Percentiles rank a stretch among this genome's conserved stretches.
phyloP scores from a whole-genome alignment of 805 yeast genomes.

The Candida parachauliodes region DNA sequence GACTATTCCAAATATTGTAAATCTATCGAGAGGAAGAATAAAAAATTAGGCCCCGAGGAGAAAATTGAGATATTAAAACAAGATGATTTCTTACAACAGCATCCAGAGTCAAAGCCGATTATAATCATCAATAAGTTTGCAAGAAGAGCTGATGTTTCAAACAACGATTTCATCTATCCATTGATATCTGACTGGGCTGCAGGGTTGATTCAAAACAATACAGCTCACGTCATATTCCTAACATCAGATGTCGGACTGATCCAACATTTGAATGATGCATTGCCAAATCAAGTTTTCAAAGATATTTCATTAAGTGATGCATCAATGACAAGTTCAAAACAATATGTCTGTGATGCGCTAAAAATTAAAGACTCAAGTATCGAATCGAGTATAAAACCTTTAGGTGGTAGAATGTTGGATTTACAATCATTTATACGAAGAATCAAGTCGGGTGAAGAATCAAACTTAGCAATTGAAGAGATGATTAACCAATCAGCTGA shows the following conservation, averaged over 20 bases:
- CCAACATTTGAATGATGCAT: constrained; percentile 60
- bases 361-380: constrained; percentile 32
- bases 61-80: constrained; percentile 48
- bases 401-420: constrained; percentile 95
- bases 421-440: constrained; percentile 87
- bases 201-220: constrained; percentile 64
- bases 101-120: constrained; percentile 83
- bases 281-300: constrained; percentile 87
- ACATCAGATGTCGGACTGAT: constrained; percentile 82
- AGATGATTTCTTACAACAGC: constrained; percentile 78
- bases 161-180: constrained; percentile 62
- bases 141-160: constrained; percentile 45
- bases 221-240: constrained; percentile 86
- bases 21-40: constrained; percentile 17
- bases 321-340: constrained; percentile 60
- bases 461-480: constrained; percentile 68
- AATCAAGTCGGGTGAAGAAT: constrained; percentile 81
- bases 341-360: constrained; percentile 62
- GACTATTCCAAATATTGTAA: constrained; percentile 29
- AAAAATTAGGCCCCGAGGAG: constrained; percentile 15
- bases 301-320: constrained; percentile 79
- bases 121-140: constrained; percentile 75
- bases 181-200: constrained; percentile 90
- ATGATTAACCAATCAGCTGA: constrained; percentile 84
- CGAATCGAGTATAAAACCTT: constrained; percentile 59